phyloP scores from a whole-genome alignment of 345 rosid species.

The Lumnitzera littorea region DNA sequence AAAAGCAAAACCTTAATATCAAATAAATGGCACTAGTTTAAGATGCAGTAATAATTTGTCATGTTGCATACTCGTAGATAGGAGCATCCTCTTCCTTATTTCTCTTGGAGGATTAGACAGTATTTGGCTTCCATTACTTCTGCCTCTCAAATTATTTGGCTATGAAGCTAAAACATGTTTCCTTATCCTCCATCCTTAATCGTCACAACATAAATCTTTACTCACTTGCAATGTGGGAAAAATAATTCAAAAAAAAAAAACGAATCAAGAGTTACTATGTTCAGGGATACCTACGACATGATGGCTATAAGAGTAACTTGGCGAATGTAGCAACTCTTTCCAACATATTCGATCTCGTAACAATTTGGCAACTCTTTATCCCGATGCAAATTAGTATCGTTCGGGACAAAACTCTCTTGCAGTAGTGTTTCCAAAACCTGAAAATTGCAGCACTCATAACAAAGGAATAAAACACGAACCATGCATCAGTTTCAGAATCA shows the following conservation, averaged over 20 bases:
- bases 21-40: no score
- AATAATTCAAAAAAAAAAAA: neutral
- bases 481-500: neutral
- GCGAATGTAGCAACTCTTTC: constrained; percentile 96
- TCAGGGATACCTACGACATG: constrained; percentile 78
- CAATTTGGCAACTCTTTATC: constrained; percentile 76
- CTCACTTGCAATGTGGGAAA: no score
- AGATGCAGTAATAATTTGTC: no score
- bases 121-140: no score
- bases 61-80: no score
- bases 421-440: constrained; percentile 81
- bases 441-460: constrained; percentile 1
- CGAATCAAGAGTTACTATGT: neutral
- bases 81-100: no score
- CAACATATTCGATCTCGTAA: constrained; percentile 98
- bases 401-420: constrained; percentile 78
- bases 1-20: no score
- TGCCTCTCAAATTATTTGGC: no score
- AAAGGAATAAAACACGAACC: neutral
- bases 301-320: constrained; percentile 84
- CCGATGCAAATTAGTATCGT: constrained; percentile 66
- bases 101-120: no score
- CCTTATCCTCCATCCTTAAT: no score
- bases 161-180: no score
- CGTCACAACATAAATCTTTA: no score